Evolutionary conservation across 306 rosid species (phyloP).

Genomic region (Acacia crassicarpa): DNA sequence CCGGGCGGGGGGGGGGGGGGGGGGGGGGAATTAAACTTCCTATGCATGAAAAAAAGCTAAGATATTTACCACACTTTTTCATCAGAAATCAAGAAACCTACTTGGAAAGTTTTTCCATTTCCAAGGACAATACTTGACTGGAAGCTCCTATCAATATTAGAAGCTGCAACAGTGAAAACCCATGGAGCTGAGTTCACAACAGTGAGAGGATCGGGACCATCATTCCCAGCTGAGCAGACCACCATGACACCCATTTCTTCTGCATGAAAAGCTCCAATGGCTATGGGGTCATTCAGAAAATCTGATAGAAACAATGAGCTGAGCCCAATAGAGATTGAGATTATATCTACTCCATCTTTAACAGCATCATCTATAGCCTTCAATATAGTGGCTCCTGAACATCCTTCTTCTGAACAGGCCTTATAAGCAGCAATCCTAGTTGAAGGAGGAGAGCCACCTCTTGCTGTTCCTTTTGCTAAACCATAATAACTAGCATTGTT

Average conservation of each 20-base stretch:
- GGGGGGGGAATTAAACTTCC: not conserved
- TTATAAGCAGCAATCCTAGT: slow-evolving; percentile 78
- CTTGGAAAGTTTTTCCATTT: slow-evolving; percentile 59
- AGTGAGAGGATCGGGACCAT: slow-evolving; percentile 80
- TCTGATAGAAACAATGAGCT: slow-evolving; percentile 64
- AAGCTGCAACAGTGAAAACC: slow-evolving; percentile 92
- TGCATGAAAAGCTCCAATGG: slow-evolving; percentile 96
- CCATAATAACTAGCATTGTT: slow-evolving; percentile 74
- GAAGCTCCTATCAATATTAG: slow-evolving; percentile 83
- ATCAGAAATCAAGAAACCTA: slow-evolving; percentile 33
- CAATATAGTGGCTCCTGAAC: slow-evolving; percentile 70
- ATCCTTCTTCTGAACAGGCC: slow-evolving; percentile 77
- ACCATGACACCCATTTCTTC: slow-evolving; percentile 81
- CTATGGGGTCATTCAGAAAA: slow-evolving; percentile 70
- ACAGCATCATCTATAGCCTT: slow-evolving; percentile 91
- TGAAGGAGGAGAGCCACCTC: slow-evolving; percentile 69
- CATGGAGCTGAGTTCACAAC: slow-evolving; percentile 90
- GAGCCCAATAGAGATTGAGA: slow-evolving; percentile 86
- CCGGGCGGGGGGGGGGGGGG: too few species aligned
- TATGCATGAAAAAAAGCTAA: not conserved
- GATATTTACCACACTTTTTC: not conserved
- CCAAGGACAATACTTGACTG: slow-evolving; percentile 72
- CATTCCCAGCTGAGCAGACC: slow-evolving; percentile 88
- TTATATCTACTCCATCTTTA: slow-evolving; percentile 85
- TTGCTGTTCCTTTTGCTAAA: slow-evolving; percentile 78